Base-by-base conservation (phyloP, 2,329 filamentous ascomycete species). In the Zymoseptoria ardabiliae region DNA sequence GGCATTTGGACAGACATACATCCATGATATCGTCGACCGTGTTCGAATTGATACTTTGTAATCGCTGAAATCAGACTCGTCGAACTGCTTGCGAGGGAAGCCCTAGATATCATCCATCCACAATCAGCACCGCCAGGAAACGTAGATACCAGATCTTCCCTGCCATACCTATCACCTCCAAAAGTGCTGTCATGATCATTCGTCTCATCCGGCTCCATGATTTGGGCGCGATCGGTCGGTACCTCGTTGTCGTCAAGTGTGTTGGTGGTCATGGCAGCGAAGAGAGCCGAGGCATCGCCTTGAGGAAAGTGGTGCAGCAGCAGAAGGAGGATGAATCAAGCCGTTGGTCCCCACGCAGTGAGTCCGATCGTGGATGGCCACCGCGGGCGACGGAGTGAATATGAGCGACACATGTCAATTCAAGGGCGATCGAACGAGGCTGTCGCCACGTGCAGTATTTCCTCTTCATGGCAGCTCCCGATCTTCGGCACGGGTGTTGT, bases 11-110 rank as follows among this genome's bases (percentile, higher is more conserved):
- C 57, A 8, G 3, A 53, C 50, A 3, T 30, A 53, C 50, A 53
- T 21, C 20, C 68, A 62, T 72, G 70, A 58, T 70, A 70, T 17
- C 69, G 61, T 23, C 69, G 61, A 23, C 68, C 66, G 50, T 68
- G 59, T 61, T 68, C 64, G 56, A 59, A 66, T 48, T 65, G 59
- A n/a, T 61, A 66, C 28, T 57, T 55, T 8, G 59, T 59, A 13
- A 60, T 54, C 11, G 49, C 50, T 28, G 45, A 61, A 20, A 28
- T 49, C 30, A 66, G 57, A 19, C 58, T 64, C 51, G 62, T 65
- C 50, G 58, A 63, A 58, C 63, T 65, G 57, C 58, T 63, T 17
- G 62, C 62, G 13, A 66, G 58, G n/a, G 65, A 67, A 17, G 50
- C 51, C 35, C 56, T 58, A 35, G 7, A 10, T 6, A 17, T 13